A percentile compares a stretch with the other conserved stretches of the same genome.
Evolutionary conservation across 2,329 filamentous ascomycete species (phyloP).

Genomic region (Aspergillus texensis): DNA sequence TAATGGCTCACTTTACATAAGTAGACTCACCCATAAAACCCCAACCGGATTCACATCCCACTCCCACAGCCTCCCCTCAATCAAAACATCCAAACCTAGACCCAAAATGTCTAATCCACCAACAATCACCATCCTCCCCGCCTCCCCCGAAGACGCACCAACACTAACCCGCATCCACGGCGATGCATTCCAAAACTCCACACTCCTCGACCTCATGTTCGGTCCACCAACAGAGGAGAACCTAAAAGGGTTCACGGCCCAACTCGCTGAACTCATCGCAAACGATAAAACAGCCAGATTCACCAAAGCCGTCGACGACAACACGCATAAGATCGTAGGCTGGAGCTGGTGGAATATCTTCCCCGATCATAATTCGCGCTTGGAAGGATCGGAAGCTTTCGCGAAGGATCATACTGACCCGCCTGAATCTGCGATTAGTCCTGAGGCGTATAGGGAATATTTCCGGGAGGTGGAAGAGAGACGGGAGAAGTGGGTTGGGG

Average conservation of each 20-base stretch:
- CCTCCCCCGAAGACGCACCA: not conserved
- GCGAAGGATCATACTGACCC: not conserved
- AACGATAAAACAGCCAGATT: not conserved
- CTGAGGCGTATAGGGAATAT: not conserved
- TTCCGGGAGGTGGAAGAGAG: not conserved
- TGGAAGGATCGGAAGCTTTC: not conserved
- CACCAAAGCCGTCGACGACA: not conserved
- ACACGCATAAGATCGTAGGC: not conserved
- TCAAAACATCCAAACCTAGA: not conserved
- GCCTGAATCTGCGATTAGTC: not conserved
- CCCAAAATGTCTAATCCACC: not conserved
- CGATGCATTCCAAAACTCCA: not conserved
- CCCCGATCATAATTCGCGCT: not conserved
- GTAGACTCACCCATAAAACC: not conserved
- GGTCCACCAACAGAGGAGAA: not conserved
- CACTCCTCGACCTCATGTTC: not conserved
- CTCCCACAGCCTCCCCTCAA: too few relatives aligned
- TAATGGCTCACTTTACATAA: not conserved
- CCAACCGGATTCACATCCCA: too few relatives aligned
- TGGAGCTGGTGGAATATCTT: constrained; percentile 1
- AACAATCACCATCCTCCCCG: not conserved
- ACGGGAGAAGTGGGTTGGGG: not conserved
- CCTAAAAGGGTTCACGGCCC: not conserved
- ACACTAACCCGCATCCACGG: not conserved
- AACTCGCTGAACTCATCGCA: not conserved